Base-by-base conservation (phyloP, 495 filamentous ascomycete species). In the Penicillium macrosclerotiorum region DNA sequence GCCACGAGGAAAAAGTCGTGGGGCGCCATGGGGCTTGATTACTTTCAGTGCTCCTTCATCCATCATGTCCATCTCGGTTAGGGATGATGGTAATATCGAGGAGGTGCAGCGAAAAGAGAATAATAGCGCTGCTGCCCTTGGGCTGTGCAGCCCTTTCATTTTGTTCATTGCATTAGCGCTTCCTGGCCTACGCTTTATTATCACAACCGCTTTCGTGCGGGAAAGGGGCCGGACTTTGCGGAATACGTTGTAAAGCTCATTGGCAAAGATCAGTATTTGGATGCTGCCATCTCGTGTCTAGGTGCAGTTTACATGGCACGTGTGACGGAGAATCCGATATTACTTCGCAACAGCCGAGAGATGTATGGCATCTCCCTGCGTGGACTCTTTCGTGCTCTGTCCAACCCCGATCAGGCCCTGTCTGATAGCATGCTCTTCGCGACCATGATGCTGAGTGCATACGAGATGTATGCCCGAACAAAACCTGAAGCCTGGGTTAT, bases 401-500 rank as follows among this genome's bases (percentile, higher is more conserved):
- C 53, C 1, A 59, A 52, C 4, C 42, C 53, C 11, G 44, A 60
- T 1, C 50, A 51, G 5, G 60, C 59, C 2, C 51, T 52, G 32
- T 64, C 60, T 0, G 60, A 62, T 35, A 62, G 57, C 13, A 67
- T 67, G 59, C 38, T 69, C 1, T 59, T 62, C 34, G 55, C 64
- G 2, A 43, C 54, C 7, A 65, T 69, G 51, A 58, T 67, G 51
- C 56, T 69, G n/a, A 62, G 62, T 13, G 52, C 67, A 4, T 69
- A 58, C 42, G 66, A 69, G 33, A 69, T 67, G 64, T 64, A 62
- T 29, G 62, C 62, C 16, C 62, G 57, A 27, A 64, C 66, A 9
- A 57, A 45, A 7, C 49, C 48, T 9, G 54, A 57, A 19, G 59
- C 60, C 4, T 69, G 64, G 64, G 57, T 61, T 3, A 47, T 61